phyloP scores from a whole-genome alignment of 495 filamentous ascomycete genomes.

The Penicillium verhagenii region DNA sequence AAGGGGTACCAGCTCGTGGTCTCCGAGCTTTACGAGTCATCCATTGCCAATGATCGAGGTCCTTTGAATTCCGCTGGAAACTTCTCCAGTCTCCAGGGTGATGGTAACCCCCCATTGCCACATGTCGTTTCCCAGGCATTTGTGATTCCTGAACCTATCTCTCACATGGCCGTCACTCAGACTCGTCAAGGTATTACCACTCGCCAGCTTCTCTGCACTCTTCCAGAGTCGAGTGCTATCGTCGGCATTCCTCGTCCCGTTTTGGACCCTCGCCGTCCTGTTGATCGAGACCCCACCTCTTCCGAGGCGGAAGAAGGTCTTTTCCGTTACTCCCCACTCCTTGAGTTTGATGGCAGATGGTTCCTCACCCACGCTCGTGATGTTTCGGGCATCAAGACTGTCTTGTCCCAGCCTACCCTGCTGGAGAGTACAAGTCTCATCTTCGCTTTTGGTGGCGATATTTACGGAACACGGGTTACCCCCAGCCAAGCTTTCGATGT shows the following conservation, averaged over 20 bases:
- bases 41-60: constrained; percentile 80
- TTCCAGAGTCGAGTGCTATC: constrained; percentile 69
- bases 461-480: constrained; percentile 81
- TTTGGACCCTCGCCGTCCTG: constrained; percentile 84
- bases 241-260: constrained; percentile 73
- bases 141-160: constrained; percentile 72
- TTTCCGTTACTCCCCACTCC: constrained; percentile 65
- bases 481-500: constrained; percentile 90
- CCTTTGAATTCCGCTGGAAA: constrained; percentile 64
- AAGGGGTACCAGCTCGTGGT: constrained; percentile 87
- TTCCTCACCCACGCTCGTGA: constrained; percentile 80
- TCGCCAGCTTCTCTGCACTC: constrained; percentile 74
- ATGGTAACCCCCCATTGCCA: constrained; percentile 50
- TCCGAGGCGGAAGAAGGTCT: constrained; percentile 83
- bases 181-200: constrained; percentile 92
- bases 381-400: constrained; percentile 67
- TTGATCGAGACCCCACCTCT: constrained; percentile 78
- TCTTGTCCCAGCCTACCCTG: constrained; percentile 70
- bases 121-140: constrained; percentile 76
- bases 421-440: constrained; percentile 95
- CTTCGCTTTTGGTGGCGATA: constrained; percentile 81
- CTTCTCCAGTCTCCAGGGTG: constrained; percentile 65
- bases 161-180: constrained; percentile 76
- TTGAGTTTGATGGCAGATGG: constrained; percentile 84
- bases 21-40: constrained; percentile 86